Conservation (phyloP, 78 protist species). For the Chrysochromulina tobinii region DNA sequence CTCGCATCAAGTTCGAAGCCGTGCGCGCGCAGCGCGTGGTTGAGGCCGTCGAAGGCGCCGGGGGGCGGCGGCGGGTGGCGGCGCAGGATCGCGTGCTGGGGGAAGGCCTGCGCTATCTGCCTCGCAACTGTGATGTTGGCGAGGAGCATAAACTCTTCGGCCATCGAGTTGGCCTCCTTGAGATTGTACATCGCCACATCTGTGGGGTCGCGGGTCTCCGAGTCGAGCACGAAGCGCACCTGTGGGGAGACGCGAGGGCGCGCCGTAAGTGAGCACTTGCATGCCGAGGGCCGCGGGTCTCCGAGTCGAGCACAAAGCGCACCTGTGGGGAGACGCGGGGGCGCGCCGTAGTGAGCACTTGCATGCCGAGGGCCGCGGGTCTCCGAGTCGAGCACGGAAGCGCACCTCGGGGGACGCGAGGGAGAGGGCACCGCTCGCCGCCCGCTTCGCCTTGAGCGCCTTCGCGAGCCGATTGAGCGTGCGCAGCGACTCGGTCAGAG, state of each 20-base stretch:
- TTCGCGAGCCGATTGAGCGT: constrained; percentile 55
- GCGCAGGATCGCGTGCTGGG: constrained; percentile 22
- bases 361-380: constrained; percentile 37
- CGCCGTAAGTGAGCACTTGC: not conserved
- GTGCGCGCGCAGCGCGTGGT: not conserved
- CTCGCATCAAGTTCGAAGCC: constrained; percentile 55
- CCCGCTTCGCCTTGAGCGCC: constrained; percentile 60
- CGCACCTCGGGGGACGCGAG: constrained; percentile 40
- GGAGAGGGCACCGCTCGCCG: constrained; percentile 68
- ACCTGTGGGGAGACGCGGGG: constrained; percentile 46
- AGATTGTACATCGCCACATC: constrained; percentile 14
- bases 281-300: constrained; percentile 39
- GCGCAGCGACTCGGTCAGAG: not conserved
- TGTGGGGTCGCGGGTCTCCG: constrained; percentile 51
- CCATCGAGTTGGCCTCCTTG: constrained; percentile 63
- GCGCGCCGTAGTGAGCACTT: not conserved
- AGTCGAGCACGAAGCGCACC: constrained; percentile 57
- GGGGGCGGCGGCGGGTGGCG: constrained; percentile 53
- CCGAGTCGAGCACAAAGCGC: constrained; percentile 54
- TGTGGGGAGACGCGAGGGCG: constrained; percentile 36
- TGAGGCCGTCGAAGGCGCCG: constrained; percentile 41
- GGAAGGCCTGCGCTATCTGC: not conserved
- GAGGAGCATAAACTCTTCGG: constrained; percentile 95
- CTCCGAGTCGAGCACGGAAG: constrained; percentile 52
- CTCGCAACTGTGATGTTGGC: constrained; percentile 90